Evolutionary conservation across 192 early-diverging fungal genomes (phyloP), one percentile per base, ranked within the genome.

Genomic region (Powellomyces hirtus): DNA sequence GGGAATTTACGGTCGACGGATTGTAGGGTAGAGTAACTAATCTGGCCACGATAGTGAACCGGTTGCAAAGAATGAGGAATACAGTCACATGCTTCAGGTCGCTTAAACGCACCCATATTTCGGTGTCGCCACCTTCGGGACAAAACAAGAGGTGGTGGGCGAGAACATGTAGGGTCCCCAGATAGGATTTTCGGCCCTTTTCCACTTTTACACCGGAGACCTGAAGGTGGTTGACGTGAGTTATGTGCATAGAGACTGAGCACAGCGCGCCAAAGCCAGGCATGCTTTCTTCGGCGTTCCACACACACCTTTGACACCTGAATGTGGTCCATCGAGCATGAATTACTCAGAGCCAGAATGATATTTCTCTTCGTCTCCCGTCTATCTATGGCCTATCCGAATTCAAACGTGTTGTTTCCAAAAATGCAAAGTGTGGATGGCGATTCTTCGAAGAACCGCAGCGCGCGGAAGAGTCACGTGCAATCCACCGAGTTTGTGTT

Each of bases 1-100:
- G 72, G 52, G 59, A 63, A 69, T 49, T 78, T 77, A 22, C 88
- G 83, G 64, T 91, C 89, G 3, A 94, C 88, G 20, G 89, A 88
- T 70, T 92, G 90, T 26, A 97, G 89, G 40, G 90, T 83, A 18
- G 94, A 89, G 70, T 94, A 95, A 29, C 84, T 84, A n/a, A 94
- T 84, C 92, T 59, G 44, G n/a, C 18, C 7, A 33, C 33, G n/a
- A 67, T 18, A 4, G 49, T 20, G 36, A 38, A 44, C 36, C 33
- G 27, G 38, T 52, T 36, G 59, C 7, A 27, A n/a, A 49, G 26
- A 51, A 30, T 42, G 40, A 18, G 29, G 42, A 4, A 36, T 16
- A 59, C 29, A 33, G 16, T 6, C 55, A 71, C 24, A 18, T 10
- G 34, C n/a, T n/a, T 8, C 38, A 7, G 35, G 16, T 13, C 18